These are phyloP conservation scores for Boletales sp. DNA, from an alignment of 768 basidiomycete genomes.

Conservation along the genomic window DNA sequence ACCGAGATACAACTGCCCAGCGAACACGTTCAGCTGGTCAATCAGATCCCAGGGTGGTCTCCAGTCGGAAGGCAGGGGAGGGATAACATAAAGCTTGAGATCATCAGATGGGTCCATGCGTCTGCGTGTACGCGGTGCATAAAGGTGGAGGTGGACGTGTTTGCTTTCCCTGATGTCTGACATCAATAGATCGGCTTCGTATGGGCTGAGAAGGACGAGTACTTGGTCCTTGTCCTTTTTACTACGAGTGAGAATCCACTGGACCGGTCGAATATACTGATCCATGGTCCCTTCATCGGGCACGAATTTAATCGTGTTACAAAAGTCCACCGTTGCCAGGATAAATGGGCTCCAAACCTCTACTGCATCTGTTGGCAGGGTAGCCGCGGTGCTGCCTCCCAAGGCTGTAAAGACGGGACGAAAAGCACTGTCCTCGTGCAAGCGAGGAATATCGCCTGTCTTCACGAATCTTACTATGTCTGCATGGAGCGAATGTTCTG, in stretches of 20 bases:
- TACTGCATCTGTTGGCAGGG: background rate
- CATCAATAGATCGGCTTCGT: conserved; percentile 20
- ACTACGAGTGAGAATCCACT: conserved; percentile 1
- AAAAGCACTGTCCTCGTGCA: background rate
- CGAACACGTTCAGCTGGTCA: conserved; percentile 26
- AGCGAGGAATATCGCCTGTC: background rate
- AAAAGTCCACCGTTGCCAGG: conserved; percentile 1
- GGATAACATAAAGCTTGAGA: conserved; percentile 10
- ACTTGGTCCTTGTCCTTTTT: background rate
- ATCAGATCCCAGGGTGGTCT: background rate
- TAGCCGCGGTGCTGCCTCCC: background rate
- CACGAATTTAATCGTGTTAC: background rate
- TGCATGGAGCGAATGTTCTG: background rate
- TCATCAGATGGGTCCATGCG: conserved; percentile 36
- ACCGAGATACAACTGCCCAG: no score
- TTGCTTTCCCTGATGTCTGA: conserved; percentile 32
- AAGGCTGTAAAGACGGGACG: background rate
- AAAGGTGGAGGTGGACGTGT: conserved; percentile 36
- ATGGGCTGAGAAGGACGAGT: conserved; percentile 4
- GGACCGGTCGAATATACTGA: background rate
- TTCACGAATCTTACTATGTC: background rate
- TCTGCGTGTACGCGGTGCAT: conserved; percentile 35
- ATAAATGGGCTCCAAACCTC: background rate
- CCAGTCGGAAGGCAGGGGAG: conserved; percentile 1
- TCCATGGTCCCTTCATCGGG: background rate